Conservation (phyloP, 345 rosid species). For the Turnera subulata region DNA sequence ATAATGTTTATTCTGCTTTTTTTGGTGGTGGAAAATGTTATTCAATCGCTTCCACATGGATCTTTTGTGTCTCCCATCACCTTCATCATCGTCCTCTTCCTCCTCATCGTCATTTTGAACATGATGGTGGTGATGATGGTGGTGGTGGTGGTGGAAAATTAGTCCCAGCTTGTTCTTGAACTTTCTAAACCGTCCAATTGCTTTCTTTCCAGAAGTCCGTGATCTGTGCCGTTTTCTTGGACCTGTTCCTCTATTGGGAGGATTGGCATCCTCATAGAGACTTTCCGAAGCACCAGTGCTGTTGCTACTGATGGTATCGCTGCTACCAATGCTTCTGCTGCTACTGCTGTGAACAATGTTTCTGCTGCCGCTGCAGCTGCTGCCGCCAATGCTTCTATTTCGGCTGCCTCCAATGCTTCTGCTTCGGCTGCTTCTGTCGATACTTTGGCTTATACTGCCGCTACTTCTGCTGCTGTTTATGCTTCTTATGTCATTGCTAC, state of each 20-base stretch:
- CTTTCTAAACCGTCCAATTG: constrained; percentile 38
- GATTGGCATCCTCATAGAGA: neutral
- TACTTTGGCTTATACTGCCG: neutral
- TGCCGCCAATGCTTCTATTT: too few species aligned
- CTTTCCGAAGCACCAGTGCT: neutral
- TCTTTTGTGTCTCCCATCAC: constrained; percentile 2
- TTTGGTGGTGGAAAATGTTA: constrained; percentile 15
- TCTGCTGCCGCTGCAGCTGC: too few species aligned
- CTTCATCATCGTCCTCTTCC: neutral
- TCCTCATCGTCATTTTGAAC: neutral
- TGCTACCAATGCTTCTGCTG: too few species aligned
- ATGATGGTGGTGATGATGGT: constrained; percentile 33
- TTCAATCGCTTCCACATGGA: constrained; percentile 42
- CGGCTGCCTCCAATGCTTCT: too few species aligned
- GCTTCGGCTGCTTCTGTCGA: too few species aligned
- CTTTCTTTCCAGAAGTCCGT: neutral
- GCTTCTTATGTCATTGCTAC: neutral
- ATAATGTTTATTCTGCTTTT: constrained; percentile 3
- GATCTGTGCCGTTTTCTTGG: neutral
- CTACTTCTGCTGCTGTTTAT: neutral
- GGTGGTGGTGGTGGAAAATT: constrained; percentile 56
- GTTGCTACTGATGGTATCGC: too few species aligned
- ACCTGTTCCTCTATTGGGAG: neutral
- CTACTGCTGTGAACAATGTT: too few species aligned
- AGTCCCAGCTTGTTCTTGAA: constrained; percentile 56